Percentiles rank a stretch among this genome's conserved stretches.
These are phyloP conservation scores for Lipomyces lipofer DNA, from an alignment of 805 yeast genomes.

Conservation along the genomic window DNA sequence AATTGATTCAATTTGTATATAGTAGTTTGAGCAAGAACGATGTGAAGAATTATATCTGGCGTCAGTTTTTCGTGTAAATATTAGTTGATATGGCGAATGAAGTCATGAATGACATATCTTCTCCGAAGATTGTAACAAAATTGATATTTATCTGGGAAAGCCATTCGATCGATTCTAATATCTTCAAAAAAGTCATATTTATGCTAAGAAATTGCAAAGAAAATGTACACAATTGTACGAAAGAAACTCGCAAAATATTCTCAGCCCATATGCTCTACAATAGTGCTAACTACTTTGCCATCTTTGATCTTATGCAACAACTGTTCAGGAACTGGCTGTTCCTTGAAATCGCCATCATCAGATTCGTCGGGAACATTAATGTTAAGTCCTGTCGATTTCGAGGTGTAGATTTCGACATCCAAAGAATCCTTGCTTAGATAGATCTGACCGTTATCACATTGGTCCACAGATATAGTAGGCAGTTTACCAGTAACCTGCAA, in stretches of 20 bases:
- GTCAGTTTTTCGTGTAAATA: no score
- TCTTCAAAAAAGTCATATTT: not conserved
- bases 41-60: not conserved
- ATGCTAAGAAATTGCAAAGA: not conserved
- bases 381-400: conserved; percentile 82
- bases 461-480: conserved; percentile 85
- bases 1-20: not conserved
- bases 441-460: conserved; percentile 80
- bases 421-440: conserved; percentile 75
- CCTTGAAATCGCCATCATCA: conserved; percentile 71
- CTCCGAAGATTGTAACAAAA: not conserved
- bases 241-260: not conserved
- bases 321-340: conserved; percentile 89
- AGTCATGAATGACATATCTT: not conserved
- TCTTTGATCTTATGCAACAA: conserved; percentile 63
- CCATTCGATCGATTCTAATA: no score
- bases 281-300: conserved; percentile 65
- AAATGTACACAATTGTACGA: not conserved
- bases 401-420: conserved; percentile 74
- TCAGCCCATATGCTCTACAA: conserved; percentile 82
- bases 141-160: not conserved
- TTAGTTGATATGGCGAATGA: no score
- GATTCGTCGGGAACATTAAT: conserved; percentile 74
- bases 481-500: conserved; percentile 79
- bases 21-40: not conserved